phyloP scores from a whole-genome alignment of 2,329 filamentous ascomycete species.

The Drechslerella stenobrocha region DNA sequence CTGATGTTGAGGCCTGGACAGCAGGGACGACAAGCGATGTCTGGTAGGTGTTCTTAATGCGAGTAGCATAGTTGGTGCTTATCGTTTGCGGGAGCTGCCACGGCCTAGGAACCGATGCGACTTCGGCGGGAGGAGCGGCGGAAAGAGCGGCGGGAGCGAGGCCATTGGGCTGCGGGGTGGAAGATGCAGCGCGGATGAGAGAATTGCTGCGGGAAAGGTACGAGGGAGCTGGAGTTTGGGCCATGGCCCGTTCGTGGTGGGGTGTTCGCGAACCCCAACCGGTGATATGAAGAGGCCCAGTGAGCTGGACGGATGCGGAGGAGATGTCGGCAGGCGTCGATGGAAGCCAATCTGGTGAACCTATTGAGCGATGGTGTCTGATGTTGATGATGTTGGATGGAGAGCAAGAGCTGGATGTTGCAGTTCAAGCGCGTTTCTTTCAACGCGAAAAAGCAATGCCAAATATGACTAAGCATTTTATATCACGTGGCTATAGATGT shows the following conservation, averaged over 20 bases:
- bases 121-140: not conserved
- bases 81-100: slow-evolving; percentile 46
- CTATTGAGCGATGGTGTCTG: too few relatives aligned
- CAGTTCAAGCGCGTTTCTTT: too few relatives aligned
- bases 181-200: slow-evolving; percentile 30
- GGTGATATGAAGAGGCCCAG: too few relatives aligned
- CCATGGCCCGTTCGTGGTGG: slow-evolving; percentile 9
- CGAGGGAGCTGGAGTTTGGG: slow-evolving; percentile 16
- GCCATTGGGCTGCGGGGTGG: slow-evolving; percentile 38
- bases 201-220: slow-evolving; percentile 38
- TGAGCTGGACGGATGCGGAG: too few relatives aligned
- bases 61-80: slow-evolving; percentile 51
- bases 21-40: slow-evolving; percentile 52
- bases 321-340: too few relatives aligned
- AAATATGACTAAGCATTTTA: too few relatives aligned
- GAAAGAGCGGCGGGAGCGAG: not conserved
- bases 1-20: slow-evolving; percentile 42
- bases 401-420: too few relatives aligned
- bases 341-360: too few relatives aligned
- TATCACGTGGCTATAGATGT: too few relatives aligned
- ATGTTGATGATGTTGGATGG: too few relatives aligned
- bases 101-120: not conserved
- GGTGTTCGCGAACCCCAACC: too few relatives aligned
- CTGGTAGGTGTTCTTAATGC: slow-evolving; percentile 49
- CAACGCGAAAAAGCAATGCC: too few relatives aligned